A percentile compares a stretch with the other conserved stretches of the same genome.
Evolutionary conservation across 225 moss, liverwort and hornwort species (phyloP).

Genomic region (Lunularia cruciata): DNA sequence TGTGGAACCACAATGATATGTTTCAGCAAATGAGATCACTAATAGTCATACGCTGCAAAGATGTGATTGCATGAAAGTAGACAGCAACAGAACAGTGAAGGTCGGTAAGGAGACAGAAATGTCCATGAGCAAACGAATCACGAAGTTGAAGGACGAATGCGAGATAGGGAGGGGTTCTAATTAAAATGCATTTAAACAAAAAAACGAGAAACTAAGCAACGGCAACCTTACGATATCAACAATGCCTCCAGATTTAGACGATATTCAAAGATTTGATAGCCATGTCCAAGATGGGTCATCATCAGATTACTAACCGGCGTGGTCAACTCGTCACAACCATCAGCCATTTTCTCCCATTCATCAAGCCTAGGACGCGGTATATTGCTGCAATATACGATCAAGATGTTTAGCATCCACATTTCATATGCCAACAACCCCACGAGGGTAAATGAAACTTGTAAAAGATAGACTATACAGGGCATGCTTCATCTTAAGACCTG

Average conservation of each 20-base stretch:
- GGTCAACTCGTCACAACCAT: slow-evolving; percentile 37
- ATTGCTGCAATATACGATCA: slow-evolving; percentile 29
- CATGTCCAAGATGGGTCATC: too few species aligned
- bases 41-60: background rate
- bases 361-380: slow-evolving; percentile 37
- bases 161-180: background rate
- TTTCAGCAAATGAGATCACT: background rate
- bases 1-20: slow-evolving; percentile 27
- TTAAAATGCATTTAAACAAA: background rate
- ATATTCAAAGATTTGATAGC: too few species aligned
- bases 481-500: too few species aligned
- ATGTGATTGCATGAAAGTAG: background rate
- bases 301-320: slow-evolving; percentile 30
- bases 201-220: too few species aligned
- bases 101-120: background rate
- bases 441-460: too few species aligned
- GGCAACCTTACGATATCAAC: too few species aligned
- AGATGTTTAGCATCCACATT: too few species aligned
- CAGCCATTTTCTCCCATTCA: slow-evolving; percentile 50
- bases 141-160: background rate
- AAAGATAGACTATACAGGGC: too few species aligned
- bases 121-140: background rate
- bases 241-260: too few species aligned
- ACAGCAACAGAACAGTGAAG: too few species aligned
- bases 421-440: too few species aligned